A percentile compares a stretch with the other conserved stretches of the same genome.
Evolutionary conservation across 2,329 filamentous ascomycete genomes (phyloP).

Genomic region (Myotisia sp.): DNA sequence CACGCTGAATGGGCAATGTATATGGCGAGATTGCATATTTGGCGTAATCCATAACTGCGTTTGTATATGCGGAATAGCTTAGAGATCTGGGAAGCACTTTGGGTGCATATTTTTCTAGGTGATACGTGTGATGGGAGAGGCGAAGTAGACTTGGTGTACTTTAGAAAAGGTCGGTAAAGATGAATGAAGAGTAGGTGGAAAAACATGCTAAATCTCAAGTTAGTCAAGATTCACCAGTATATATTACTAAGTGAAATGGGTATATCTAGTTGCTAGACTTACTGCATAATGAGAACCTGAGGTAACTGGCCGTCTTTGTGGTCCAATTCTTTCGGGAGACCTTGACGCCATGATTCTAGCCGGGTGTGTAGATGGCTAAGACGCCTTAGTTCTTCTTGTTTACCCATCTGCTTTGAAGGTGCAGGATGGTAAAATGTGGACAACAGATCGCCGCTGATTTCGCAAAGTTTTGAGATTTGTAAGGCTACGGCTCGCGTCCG

Average conservation of each 20-base stretch:
- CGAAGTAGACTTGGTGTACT: slow-evolving; percentile 67
- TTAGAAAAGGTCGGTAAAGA: slow-evolving; percentile 86
- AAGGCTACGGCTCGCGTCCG: slow-evolving; percentile 68
- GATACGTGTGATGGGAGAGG: slow-evolving; percentile 78
- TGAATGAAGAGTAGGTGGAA: slow-evolving; percentile 93
- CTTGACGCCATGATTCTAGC: slow-evolving; percentile 75
- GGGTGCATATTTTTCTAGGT: slow-evolving; percentile 77
- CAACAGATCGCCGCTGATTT: slow-evolving; percentile 85
- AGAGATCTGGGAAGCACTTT: slow-evolving; percentile 76
- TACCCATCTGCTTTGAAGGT: slow-evolving; percentile 49
- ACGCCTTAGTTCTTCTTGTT: slow-evolving; percentile 76
- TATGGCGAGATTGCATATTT: slow-evolving; percentile 92
- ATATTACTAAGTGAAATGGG: not conserved
- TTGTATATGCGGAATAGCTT: slow-evolving; percentile 93
- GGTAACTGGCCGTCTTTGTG: slow-evolving; percentile 79
- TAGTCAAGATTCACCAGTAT: no score
- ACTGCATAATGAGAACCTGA: slow-evolving; percentile 75
- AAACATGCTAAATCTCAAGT: slow-evolving; percentile 59
- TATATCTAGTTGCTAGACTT: slow-evolving; percentile 34
- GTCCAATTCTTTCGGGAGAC: slow-evolving; percentile 73
- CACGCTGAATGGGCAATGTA: slow-evolving; percentile 93
- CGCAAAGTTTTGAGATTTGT: slow-evolving; percentile 69
- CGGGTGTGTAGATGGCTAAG: slow-evolving; percentile 81
- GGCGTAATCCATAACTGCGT: slow-evolving; percentile 73
- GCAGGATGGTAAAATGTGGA: slow-evolving; percentile 80